Conservation (phyloP, 106 monocot genomes). For the Allium fistulosum region DNA sequence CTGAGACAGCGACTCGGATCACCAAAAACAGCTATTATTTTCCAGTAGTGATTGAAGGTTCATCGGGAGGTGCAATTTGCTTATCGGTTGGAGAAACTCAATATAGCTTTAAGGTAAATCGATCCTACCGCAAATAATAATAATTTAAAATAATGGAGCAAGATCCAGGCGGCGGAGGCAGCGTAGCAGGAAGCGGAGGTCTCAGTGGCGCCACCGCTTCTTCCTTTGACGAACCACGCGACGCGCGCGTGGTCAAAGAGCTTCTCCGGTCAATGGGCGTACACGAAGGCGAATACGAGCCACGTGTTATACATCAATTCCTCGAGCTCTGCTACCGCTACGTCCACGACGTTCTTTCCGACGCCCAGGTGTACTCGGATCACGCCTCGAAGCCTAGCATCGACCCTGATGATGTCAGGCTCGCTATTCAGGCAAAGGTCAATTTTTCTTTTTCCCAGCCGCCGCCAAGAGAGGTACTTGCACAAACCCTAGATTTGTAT, state of each 20-base stretch:
- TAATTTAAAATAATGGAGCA: neutral
- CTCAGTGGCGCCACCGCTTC: neutral
- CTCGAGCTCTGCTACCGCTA: conserved; percentile 92
- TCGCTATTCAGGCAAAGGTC: conserved; percentile 88
- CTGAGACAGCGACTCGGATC: neutral
- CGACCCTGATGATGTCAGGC: conserved; percentile 86
- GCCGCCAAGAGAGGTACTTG: conserved; percentile 85
- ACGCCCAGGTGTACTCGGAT: conserved; percentile 83
- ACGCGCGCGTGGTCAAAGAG: conserved; percentile 70
- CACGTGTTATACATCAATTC: conserved; percentile 81
- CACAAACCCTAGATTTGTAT: conserved; percentile 6
- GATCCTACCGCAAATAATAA: neutral
- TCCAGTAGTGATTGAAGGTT: neutral
- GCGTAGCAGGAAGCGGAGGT: neutral
- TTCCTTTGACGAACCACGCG: conserved; percentile 51
- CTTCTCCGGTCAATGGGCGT: conserved; percentile 93
- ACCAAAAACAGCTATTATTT: neutral
- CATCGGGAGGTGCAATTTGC: no score
- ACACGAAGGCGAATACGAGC: conserved; percentile 65
- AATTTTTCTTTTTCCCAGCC: conserved; percentile 99
- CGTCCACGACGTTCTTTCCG: conserved; percentile 77
- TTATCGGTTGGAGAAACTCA: neutral
- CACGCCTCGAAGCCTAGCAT: conserved; percentile 75
- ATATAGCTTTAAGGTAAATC: neutral
- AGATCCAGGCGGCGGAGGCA: neutral